Percentiles rank a stretch among this genome's conserved stretches.
These are phyloP conservation scores for Citrus reticulata DNA, from an alignment of 345 rosid species.

Conservation along the genomic window DNA sequence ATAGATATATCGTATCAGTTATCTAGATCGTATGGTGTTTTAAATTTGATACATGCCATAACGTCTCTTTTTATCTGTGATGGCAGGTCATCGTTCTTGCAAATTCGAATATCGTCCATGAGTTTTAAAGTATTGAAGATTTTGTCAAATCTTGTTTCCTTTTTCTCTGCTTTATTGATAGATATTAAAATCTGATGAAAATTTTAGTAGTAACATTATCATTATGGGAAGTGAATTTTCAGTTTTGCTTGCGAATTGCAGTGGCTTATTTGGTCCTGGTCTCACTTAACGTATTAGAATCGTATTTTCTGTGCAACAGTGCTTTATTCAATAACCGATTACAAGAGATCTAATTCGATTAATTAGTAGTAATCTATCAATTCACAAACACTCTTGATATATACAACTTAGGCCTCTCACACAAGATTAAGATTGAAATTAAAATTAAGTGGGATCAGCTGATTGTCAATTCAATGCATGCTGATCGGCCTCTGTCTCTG, in stretches of 20 bases:
- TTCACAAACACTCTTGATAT: not conserved
- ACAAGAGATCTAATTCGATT: not conserved
- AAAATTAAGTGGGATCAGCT: not conserved
- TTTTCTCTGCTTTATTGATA: not conserved
- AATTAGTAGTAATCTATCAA: not conserved
- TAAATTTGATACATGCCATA: not conserved
- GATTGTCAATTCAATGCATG: not conserved
- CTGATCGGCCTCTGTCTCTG: not conserved
- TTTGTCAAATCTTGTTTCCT: not conserved
- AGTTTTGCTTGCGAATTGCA: not conserved
- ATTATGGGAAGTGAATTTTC: not conserved
- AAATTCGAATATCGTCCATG: constrained; percentile 21
- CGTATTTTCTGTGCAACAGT: not conserved
- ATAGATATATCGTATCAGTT: too few relatives aligned
- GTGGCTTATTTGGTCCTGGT: not conserved
- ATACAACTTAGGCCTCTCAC: not conserved
- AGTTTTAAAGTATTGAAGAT: not conserved
- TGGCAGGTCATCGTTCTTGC: constrained; percentile 36
- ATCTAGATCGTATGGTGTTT: too few relatives aligned
- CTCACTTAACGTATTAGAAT: not conserved
- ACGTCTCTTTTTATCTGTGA: not conserved
- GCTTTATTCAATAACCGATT: not conserved
- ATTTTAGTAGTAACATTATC: not conserved
- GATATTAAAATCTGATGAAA: not conserved
- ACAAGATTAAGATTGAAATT: not conserved